These are phyloP conservation scores for Solanum lignicaule DNA, from an alignment of 257 asterid species.

Conservation along the genomic window DNA sequence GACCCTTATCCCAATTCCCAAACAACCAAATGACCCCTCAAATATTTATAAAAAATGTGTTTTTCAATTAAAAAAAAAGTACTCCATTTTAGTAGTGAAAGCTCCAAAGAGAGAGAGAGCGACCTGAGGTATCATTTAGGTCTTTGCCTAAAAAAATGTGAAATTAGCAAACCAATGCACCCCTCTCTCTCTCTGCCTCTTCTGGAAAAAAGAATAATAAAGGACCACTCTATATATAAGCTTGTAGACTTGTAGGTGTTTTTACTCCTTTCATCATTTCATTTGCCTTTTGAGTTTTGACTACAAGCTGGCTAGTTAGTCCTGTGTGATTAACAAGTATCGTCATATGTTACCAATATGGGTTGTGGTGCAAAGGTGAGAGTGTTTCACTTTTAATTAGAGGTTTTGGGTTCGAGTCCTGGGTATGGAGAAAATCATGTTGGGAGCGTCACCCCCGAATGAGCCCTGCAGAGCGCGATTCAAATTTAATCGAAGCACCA, in stretches of 20 bases:
- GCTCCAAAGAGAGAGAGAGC: not conserved
- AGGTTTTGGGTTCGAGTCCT: accelerated
- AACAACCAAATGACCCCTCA: not conserved
- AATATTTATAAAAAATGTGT: not conserved
- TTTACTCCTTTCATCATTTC: not conserved
- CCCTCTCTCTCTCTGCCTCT: not conserved
- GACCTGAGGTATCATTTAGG: not conserved
- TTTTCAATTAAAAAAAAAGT: not conserved
- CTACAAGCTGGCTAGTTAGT: not conserved
- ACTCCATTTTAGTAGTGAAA: not conserved
- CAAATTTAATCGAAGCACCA: too few relatives aligned
- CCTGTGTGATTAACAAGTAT: not conserved
- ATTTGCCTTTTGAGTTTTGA: not conserved
- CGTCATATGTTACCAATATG: not conserved
- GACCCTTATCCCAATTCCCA: not conserved
- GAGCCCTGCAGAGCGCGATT: accelerated
- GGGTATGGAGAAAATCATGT: too few relatives aligned
- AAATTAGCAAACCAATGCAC: not conserved
- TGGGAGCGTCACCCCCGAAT: too few relatives aligned
- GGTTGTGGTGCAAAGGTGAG: too few relatives aligned
- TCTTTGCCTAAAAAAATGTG: not conserved
- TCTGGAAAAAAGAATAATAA: not conserved
- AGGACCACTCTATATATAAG: not conserved
- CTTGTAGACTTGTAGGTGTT: not conserved
- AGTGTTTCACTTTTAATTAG: too few relatives aligned